Base-by-base conservation (phyloP, 441 rosid genomes). In the Gossypium lobatum region DNA sequence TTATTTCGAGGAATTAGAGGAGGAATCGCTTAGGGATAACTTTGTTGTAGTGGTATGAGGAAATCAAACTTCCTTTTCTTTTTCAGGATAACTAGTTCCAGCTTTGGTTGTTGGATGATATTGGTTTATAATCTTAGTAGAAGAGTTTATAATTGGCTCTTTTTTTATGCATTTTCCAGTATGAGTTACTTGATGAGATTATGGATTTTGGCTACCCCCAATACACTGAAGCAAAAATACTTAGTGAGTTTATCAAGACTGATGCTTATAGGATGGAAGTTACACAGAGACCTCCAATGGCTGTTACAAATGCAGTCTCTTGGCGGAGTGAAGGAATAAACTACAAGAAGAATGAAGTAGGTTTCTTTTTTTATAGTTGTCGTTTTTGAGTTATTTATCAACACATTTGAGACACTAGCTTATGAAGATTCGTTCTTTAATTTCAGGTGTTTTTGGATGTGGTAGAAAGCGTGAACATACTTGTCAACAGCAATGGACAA, bases 131-230 rank as follows among this genome's bases (percentile, higher is more conserved):
- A 50, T 50, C 26, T 50, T 68, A 16, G 25, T 68, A 10, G 6
- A 68, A 26, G 45, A 50, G 9, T 50, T 68, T 50, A 70, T 64
- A 46, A 26, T 25, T 68, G 16, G 67, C 18, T 70, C 17, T 62
- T 76, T 68, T 28, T 55, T 10, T 50, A 20, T 81, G 64, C 64
- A 59, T 53, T 72, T 84, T 71, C 59, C 90, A 93, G 98, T 95
- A 93, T 60, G 99, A 95, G 88, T 89, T 95, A 78, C 98, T 95
- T 71, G 99, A 95, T 71, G 99, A 95, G 85, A 95, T 95, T 90
- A 93, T 95, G 99, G 99, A 95, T 85, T 95, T 90, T 61, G 99
- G 99, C 67, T 93, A 90, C 83, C 97, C 99, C 81, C 97, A 95
- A 74, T 93, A 87, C 75, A 95, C 99, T 1, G 99, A 93, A 76